A percentile compares a stretch with the other conserved stretches of the same genome.
phyloP scores from a whole-genome alignment of 2,329 filamentous ascomycete species.

The Ophiostoma pallidulum region DNA sequence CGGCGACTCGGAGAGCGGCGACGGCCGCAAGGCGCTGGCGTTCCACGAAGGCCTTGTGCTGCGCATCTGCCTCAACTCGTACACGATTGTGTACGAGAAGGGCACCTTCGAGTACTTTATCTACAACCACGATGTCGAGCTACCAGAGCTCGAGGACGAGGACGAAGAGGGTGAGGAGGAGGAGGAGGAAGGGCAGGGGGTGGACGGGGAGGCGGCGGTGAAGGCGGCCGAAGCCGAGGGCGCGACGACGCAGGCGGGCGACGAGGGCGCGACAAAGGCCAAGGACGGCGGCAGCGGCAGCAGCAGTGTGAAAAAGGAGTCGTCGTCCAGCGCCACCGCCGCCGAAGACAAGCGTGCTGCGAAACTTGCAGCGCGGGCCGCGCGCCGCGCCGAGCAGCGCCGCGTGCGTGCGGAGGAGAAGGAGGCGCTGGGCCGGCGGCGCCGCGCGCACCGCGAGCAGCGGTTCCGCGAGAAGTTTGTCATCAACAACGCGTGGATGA shows the following conservation, averaged over 20 bases:
- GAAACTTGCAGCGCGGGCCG: slow-evolving; percentile 4
- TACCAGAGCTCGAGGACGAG: slow-evolving; percentile 60
- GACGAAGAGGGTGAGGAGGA: slow-evolving; percentile 19
- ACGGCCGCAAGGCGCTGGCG: slow-evolving; percentile 48
- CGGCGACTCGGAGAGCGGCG: slow-evolving; percentile 53
- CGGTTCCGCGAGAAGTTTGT: slow-evolving; percentile 68
- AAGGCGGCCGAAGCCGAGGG: background rate
- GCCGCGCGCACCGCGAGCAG: slow-evolving; percentile 33
- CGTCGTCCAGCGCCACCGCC: background rate
- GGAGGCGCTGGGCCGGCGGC: slow-evolving; percentile 24
- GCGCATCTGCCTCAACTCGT: slow-evolving; percentile 67
- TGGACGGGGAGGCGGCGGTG: background rate
- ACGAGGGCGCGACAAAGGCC: background rate
- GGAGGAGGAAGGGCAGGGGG: slow-evolving; percentile 5
- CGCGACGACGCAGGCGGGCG: background rate
- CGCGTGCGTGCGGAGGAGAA: slow-evolving; percentile 39
- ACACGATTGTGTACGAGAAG: slow-evolving; percentile 68
- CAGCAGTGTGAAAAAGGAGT: no score
- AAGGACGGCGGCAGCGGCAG: background rate
- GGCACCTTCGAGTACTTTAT: slow-evolving; percentile 61
- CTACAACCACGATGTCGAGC: slow-evolving; percentile 62
- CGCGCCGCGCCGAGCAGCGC: slow-evolving; percentile 8
- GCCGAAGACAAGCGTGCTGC: background rate
- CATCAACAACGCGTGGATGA: slow-evolving; percentile 70
- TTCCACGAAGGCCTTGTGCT: slow-evolving; percentile 61